Base-by-base conservation (phyloP, 768 basidiomycete genomes). In the Lactifluus subvellereus region DNA sequence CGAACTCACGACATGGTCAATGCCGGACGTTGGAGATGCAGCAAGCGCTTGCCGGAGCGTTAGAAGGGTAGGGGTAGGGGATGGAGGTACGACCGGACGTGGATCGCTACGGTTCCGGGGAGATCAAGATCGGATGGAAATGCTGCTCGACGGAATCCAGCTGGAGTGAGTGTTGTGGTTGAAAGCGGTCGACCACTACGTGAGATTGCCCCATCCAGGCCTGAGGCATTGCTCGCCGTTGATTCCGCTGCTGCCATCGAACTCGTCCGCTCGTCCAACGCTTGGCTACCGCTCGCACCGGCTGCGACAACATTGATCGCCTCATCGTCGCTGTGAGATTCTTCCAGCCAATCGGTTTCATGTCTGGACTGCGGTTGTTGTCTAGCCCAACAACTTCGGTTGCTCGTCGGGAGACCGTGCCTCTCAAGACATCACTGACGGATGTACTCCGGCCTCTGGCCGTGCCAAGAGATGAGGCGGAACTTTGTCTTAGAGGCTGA, bases 301-400 rank as follows among this genome's bases (percentile, higher is more conserved):
- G 91, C 90, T 0, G 91, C 88, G 37, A 92, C 82, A 47, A 89
- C 76, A 68, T 91, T 84, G 58, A 94, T 90, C 14, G 90, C 91
- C 72, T 94, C 91, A 59, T 94, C 91, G 65, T 94, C 91, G 67
- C 90, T 92, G 6, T 82, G 72, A n/a, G 61, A 69, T 48, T 65
- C 74, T 71, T 90, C 84, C 59, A 82, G 77, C 91, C 93, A 91
- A 69, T 94, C 82, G 60, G 73, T 80, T 60, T 72, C 64, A 76
- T 71, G 70, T 79, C 78, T 3, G 66, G 51, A 54, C 67, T 61
- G 13, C 65, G 67, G 53, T 73, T 74, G 14, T 71, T 65, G 64
- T 75, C 70, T 18, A 71, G 69, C 16, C 70, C 69, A 37, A 76
- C 54, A 18, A 67, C 66, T 56, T 72, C 69, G 48, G 74, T 67